Evolutionary conservation across 2,329 filamentous ascomycete genomes (phyloP).

Genomic region (Sporothrix luriei): DNA sequence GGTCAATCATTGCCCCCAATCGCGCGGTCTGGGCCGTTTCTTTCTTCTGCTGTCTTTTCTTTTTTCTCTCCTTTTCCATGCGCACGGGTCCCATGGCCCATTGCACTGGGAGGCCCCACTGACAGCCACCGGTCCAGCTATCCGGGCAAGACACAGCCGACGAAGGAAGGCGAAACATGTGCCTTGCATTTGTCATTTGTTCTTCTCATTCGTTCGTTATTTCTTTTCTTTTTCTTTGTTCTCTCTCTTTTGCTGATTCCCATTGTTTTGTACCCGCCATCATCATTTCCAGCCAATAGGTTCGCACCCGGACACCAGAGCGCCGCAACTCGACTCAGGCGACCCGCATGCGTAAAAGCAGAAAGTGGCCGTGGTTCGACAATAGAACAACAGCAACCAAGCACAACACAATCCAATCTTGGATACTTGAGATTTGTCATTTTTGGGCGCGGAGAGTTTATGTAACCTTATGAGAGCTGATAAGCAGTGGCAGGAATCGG

Average conservation of each 20-base stretch:
- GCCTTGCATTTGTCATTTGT: not conserved
- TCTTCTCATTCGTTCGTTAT: not conserved
- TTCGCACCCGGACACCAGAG: constrained; percentile 5
- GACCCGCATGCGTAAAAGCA: not conserved
- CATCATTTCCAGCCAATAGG: constrained; percentile 11
- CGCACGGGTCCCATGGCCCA: not conserved
- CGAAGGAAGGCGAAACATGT: not conserved
- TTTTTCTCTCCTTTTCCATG: constrained; percentile 11
- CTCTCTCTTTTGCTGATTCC: not conserved
- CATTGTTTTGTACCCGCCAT: not conserved
- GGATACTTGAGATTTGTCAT: not conserved
- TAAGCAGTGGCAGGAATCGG: too few species aligned
- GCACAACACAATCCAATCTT: not conserved
- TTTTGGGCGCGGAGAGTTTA: not conserved
- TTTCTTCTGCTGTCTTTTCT: constrained; percentile 1
- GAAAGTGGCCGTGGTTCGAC: too few species aligned
- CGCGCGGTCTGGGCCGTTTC: too few species aligned
- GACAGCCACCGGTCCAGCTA: constrained; percentile 8
- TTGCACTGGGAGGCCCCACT: not conserved
- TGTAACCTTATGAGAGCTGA: not conserved
- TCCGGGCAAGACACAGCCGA: not conserved
- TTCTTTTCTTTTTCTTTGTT: not conserved
- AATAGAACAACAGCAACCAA: not conserved
- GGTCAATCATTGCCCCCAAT: not conserved
- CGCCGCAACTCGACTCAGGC: not conserved